These are phyloP conservation scores for Brassica napus DNA, from an alignment of 345 rosid species.

Conservation along the genomic window Da-Ae NC_063438.1:23087501-23088000, in stretches of 20 bases:
- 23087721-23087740: slow-evolving; percentile 76
- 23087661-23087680: slow-evolving; percentile 91
- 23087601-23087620: slow-evolving; percentile 78
- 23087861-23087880: slow-evolving; percentile 97
- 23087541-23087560: slow-evolving; percentile 87
- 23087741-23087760: slow-evolving; percentile 90
- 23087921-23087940: slow-evolving; percentile 61
- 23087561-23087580: slow-evolving; percentile 86
- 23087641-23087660: slow-evolving; percentile 86
- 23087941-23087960: slow-evolving; percentile 82
- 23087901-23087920: slow-evolving; percentile 71
- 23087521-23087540: slow-evolving; percentile 90
- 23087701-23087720: slow-evolving; percentile 68
- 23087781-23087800: slow-evolving; percentile 84
- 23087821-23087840: slow-evolving; percentile 83
- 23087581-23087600: slow-evolving; percentile 83
- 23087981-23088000: slow-evolving; percentile 60
- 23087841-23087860: slow-evolving; percentile 93
- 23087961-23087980: slow-evolving; percentile 40
- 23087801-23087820: slow-evolving; percentile 82
- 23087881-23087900: slow-evolving; percentile 89
- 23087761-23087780: slow-evolving; percentile 97
- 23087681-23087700: slow-evolving; percentile 99
- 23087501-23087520: slow-evolving; percentile 66
- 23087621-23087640: slow-evolving; percentile 63